These are phyloP conservation scores for Metahyphopichia silvanorum DNA, from an alignment of 805 yeast genomes.

Conservation along the genomic window DNA sequence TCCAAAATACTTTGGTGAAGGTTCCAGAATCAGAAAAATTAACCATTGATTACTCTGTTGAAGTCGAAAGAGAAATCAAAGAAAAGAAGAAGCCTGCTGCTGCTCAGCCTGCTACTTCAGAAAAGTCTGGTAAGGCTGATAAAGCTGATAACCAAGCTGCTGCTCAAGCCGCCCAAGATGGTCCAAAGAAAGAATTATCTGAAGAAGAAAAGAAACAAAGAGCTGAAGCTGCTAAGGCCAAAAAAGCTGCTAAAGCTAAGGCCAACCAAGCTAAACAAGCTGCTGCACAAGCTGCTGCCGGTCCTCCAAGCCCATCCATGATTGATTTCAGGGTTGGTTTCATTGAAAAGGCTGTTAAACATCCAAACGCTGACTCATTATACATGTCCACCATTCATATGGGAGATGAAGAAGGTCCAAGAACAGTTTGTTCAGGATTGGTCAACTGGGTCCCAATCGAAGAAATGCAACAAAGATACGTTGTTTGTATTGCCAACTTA, in stretches of 20 bases:
- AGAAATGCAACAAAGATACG: conserved; percentile 92
- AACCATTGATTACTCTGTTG: conserved; percentile 54
- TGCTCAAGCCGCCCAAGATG: conserved; percentile 7
- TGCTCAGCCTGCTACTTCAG: conserved; percentile 35
- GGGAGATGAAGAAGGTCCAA: conserved; percentile 96
- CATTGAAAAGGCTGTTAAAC: conserved; percentile 93
- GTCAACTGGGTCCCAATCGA: conserved; percentile 87
- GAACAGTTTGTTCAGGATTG: conserved; percentile 97
- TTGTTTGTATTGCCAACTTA: conserved; percentile 89
- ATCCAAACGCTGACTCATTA: conserved; percentile 96
- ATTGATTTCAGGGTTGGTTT: conserved; percentile 94
- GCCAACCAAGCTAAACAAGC: conserved; percentile 40
- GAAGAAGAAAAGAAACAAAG: conserved; percentile 43
- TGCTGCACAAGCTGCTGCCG: conserved; percentile 50
- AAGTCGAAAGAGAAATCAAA: conserved; percentile 72
- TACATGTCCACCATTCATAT: conserved; percentile 95
- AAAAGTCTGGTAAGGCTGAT: conserved; percentile 5
- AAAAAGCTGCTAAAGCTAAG: conserved; percentile 58
- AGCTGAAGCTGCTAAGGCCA: conserved; percentile 62
- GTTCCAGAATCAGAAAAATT: conserved; percentile 55
- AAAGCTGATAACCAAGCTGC: conserved; percentile 9
- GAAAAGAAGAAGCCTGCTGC: conserved; percentile 51
- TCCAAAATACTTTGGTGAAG: conserved; percentile 63
- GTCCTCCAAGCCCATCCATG: conserved; percentile 75
- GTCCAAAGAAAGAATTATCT: conserved; percentile 21